phyloP scores from a whole-genome alignment of 2,329 filamentous ascomycete genomes.

The Leptoxyphium fumago region DNA sequence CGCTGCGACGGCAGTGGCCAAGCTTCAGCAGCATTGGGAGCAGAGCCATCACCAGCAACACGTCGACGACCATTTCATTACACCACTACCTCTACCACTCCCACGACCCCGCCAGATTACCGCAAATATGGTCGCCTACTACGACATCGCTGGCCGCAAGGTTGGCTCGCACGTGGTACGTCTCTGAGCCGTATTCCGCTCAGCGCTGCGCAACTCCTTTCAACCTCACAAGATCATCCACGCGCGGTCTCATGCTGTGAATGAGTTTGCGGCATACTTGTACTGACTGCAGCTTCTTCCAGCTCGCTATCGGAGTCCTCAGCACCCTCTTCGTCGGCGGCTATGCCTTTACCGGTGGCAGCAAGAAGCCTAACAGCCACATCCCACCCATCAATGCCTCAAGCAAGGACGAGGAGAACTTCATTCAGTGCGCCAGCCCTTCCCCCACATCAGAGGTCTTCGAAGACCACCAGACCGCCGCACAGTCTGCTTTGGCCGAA shows the following conservation, averaged over 20 bases:
- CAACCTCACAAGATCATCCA: background rate
- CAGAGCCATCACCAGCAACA: too few relatives aligned
- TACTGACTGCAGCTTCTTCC: background rate
- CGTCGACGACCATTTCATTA: too few relatives aligned
- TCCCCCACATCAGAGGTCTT: background rate
- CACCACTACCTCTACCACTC: background rate
- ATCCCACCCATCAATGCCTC: constrained; percentile 47
- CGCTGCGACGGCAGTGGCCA: too few relatives aligned
- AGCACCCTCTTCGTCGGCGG: constrained; percentile 33
- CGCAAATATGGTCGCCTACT: constrained; percentile 35
- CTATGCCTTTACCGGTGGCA: constrained; percentile 30
- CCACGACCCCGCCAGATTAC: background rate
- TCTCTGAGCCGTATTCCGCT: constrained; percentile 7
- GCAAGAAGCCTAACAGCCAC: constrained; percentile 31
- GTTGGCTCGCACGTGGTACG: constrained; percentile 40
- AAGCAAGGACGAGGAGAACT: constrained; percentile 54
- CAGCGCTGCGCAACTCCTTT: constrained; percentile 1
- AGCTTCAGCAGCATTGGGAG: too few relatives aligned
- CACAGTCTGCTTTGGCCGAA: too few relatives aligned
- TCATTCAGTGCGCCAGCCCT: constrained; percentile 45
- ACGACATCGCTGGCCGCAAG: constrained; percentile 36
- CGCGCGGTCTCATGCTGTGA: constrained; percentile 1
- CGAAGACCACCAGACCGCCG: background rate
- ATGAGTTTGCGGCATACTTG: background rate
- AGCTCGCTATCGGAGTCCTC: constrained; percentile 49